Evolutionary conservation across 345 rosid genomes (phyloP).

Genomic region (Excoecaria agallocha): DNA sequence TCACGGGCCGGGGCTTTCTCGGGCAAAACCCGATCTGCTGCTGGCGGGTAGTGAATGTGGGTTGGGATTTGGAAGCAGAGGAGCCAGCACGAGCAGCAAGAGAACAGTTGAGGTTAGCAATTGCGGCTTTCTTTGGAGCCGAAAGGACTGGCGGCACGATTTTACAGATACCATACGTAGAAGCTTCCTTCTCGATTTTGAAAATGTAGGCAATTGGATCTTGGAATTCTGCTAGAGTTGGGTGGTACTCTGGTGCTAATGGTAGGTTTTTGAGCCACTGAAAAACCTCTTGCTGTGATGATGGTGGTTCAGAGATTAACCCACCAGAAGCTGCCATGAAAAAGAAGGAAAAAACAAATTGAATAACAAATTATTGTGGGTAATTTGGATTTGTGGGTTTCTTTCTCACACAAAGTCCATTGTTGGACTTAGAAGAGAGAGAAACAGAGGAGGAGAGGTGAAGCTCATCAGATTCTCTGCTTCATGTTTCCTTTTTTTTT

Average conservation of each 20-base stretch:
- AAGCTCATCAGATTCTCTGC: conserved; percentile 20
- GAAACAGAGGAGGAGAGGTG: background rate
- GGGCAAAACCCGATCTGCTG: conserved; percentile 99
- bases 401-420: conserved; percentile 33
- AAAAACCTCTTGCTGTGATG: conserved; percentile 48
- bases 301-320: conserved; percentile 35
- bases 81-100: conserved; percentile 55
- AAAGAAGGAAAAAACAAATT: background rate
- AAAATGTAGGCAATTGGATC: conserved; percentile 99
- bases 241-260: conserved; percentile 88
- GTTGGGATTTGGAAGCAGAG: conserved; percentile 40
- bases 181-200: conserved; percentile 94
- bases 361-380: background rate
- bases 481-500: conserved; percentile 4
- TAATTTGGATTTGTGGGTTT: background rate
- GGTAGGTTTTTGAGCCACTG: conserved; percentile 91
- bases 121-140: conserved; percentile 61
- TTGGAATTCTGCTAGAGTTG: conserved; percentile 84
- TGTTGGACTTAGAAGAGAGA: conserved; percentile 18
- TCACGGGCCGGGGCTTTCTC: conserved; percentile 78
- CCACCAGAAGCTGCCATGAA: conserved; percentile 48
- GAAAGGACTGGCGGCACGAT: conserved; percentile 82
- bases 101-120: conserved; percentile 77
- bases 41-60: conserved; percentile 96
- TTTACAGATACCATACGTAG: conserved; percentile 94